These are phyloP conservation scores for Lecanosticta acicola DNA, from an alignment of 2,329 filamentous ascomycete species.

Conservation along the genomic window DNA sequence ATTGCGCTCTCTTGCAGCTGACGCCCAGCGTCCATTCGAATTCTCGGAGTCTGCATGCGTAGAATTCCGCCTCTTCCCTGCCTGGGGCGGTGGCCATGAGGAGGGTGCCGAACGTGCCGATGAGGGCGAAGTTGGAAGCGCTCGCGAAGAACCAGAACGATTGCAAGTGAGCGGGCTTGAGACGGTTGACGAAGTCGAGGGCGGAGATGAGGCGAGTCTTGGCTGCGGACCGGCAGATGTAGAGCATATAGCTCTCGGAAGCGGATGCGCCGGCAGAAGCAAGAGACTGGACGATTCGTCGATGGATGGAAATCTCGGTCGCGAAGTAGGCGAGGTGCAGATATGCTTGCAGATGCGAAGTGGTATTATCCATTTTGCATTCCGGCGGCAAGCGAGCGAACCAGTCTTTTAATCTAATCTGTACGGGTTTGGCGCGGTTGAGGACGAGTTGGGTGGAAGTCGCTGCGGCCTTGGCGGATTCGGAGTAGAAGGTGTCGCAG, in stretches of 20 bases:
- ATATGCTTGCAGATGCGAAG: slow-evolving; percentile 50
- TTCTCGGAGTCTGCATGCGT: slow-evolving; percentile 75
- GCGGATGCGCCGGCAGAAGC: slow-evolving; percentile 35
- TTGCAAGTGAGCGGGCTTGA: slow-evolving; percentile 79
- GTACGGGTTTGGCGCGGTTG: slow-evolving; percentile 71
- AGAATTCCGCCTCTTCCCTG: slow-evolving; percentile 87
- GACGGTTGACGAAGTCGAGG: slow-evolving; percentile 94
- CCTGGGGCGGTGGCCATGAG: slow-evolving; percentile 85
- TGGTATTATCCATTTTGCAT: slow-evolving; percentile 58
- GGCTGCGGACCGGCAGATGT: slow-evolving; percentile 88
- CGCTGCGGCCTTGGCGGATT: slow-evolving; percentile 66
- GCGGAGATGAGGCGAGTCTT: slow-evolving; percentile 91
- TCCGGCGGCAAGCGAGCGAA: slow-evolving; percentile 61
- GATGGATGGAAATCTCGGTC: slow-evolving; percentile 86
- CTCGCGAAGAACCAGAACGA: slow-evolving; percentile 90
- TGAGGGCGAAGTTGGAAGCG: slow-evolving; percentile 87
- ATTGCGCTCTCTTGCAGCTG: slow-evolving; percentile 63
- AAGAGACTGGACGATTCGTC: slow-evolving; percentile 81
- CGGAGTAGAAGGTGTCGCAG: slow-evolving; percentile 75
- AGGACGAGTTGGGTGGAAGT: slow-evolving; percentile 69
- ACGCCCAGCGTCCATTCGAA: slow-evolving; percentile 93
- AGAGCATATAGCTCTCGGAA: slow-evolving; percentile 70
- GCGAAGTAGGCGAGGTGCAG: slow-evolving; percentile 90
- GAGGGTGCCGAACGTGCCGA: slow-evolving; percentile 86
- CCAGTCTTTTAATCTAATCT: slow-evolving; percentile 78